A percentile compares a stretch with the other conserved stretches of the same genome.
Evolutionary conservation across 495 filamentous ascomycete species (phyloP).

Genomic region (Hypoxylon crocopeplum): DNA sequence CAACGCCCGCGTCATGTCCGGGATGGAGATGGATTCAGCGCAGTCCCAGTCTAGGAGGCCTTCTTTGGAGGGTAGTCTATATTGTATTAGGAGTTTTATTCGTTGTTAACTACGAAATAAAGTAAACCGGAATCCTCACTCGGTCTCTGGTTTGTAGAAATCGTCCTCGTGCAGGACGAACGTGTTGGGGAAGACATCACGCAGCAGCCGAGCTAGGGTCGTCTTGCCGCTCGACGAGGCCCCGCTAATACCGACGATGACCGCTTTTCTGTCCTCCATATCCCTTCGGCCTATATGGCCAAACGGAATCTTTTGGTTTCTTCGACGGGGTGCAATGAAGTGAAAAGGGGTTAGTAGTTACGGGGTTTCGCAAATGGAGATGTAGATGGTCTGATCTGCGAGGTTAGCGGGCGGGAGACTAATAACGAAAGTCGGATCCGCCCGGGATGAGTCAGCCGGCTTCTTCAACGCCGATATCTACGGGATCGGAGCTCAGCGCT

Average conservation of each 20-base stretch:
- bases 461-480: background rate
- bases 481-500: too few relatives aligned
- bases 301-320: background rate
- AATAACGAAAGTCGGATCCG: slow-evolving; percentile 8
- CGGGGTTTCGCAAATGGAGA: background rate
- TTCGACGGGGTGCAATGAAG: too few relatives aligned
- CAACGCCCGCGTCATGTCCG: slow-evolving; percentile 66
- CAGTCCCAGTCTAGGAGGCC: slow-evolving; percentile 90
- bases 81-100: background rate
- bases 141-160: slow-evolving; percentile 81
- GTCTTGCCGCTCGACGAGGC: slow-evolving; percentile 83
- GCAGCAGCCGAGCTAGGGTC: slow-evolving; percentile 75
- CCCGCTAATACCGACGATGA: slow-evolving; percentile 76
- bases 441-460: slow-evolving; percentile 31
- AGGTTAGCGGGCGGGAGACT: slow-evolving; percentile 7
- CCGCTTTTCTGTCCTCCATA: slow-evolving; percentile 51
- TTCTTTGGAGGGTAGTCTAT: slow-evolving; percentile 56
- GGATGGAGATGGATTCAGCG: slow-evolving; percentile 71
- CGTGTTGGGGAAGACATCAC: slow-evolving; percentile 70
- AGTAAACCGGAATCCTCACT: slow-evolving; percentile 53
- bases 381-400: slow-evolving; percentile 14
- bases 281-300: slow-evolving; percentile 3
- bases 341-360: too few relatives aligned
- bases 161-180: slow-evolving; percentile 94
- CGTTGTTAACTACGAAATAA: background rate